Conservation (phyloP, 2,329 filamentous ascomycete genomes). For the Penicillium oxalicum region DNA sequence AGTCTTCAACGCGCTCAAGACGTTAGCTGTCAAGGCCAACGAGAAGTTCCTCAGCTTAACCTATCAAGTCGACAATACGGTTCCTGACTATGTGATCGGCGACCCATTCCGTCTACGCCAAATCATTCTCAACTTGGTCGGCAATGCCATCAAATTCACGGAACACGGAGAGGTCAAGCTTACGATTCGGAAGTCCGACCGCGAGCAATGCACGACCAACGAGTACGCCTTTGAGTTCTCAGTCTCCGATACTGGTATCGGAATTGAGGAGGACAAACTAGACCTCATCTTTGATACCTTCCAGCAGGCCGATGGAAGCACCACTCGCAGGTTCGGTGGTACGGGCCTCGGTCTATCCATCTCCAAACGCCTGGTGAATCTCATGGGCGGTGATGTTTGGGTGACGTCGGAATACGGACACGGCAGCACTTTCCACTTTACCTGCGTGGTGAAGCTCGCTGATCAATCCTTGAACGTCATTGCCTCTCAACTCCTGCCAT, state of each 20-base stretch:
- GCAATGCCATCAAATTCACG: conserved; percentile 98
- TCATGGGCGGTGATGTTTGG: conserved; percentile 97
- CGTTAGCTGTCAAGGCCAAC: conserved; percentile 92
- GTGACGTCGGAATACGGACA: conserved; percentile 87
- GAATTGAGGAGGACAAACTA: conserved; percentile 90
- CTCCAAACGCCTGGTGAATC: conserved; percentile 85
- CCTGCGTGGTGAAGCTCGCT: conserved; percentile 80
- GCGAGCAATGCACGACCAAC: conserved; percentile 59
- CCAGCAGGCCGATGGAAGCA: conserved; percentile 95
- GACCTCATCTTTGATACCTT: conserved; percentile 98
- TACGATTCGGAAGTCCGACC: conserved; percentile 69
- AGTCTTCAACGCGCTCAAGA: conserved; percentile 96
- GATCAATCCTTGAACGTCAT: conserved; percentile 72
- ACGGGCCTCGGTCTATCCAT: conserved; percentile 92
- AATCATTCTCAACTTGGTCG: conserved; percentile 94
- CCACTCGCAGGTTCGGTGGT: conserved; percentile 90
- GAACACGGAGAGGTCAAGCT: conserved; percentile 94
- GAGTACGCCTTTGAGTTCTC: conserved; percentile 95
- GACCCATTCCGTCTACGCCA: conserved; percentile 95
- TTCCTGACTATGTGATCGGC: conserved; percentile 91
- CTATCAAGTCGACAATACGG: conserved; percentile 86
- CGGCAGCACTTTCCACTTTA: conserved; percentile 95
- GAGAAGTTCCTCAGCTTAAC: conserved; percentile 90
- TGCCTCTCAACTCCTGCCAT: conserved; percentile 71
- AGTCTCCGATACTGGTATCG: conserved; percentile 93